Evolutionary conservation across 176 grass and related monocot species (phyloP).

Genomic region (Hordeum vulgare): MorexV3_pseudomolecules_assembly NC_058524.1:31330044-31330543

Average conservation of each 20-base stretch:
- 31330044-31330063: neutral
- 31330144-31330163: constrained; percentile 51
- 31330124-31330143: constrained; percentile 46
- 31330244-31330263: constrained; percentile 62
- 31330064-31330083: constrained; percentile 10
- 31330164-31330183: constrained; percentile 62
- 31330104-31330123: constrained; percentile 53
- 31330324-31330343: neutral
- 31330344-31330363: neutral
- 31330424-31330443: no score
- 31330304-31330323: constrained; percentile 4
- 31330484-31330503: neutral
- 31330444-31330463: neutral
- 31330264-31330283: constrained; percentile 44
- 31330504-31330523: neutral
- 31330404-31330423: constrained; percentile 1
- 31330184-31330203: constrained; percentile 50
- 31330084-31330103: constrained; percentile 45
- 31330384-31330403: neutral
- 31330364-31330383: neutral
- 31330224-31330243: constrained; percentile 60
- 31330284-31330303: constrained; percentile 58
- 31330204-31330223: constrained; percentile 60
- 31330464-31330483: neutral
- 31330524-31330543: neutral